Conservation (phyloP, 805 yeast genomes). For the Saccharomycopsis oosterbeekiorum region DNA sequence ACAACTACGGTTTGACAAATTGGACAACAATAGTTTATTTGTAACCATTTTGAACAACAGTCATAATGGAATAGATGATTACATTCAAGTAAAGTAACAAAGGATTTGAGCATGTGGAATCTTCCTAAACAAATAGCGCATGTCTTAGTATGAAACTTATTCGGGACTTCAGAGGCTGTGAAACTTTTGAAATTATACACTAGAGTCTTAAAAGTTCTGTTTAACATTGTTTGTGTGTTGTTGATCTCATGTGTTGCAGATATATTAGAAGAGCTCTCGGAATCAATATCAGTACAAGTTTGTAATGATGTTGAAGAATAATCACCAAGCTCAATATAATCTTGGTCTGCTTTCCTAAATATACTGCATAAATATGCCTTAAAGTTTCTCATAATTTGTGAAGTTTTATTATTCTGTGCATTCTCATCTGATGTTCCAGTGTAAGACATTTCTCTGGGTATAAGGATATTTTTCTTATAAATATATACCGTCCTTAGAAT, state of each 20-base stretch:
- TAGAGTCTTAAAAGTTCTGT: too few species aligned
- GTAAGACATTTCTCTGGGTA: neutral
- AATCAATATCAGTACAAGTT: neutral
- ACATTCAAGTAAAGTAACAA: constrained; percentile 46
- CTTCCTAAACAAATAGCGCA: constrained; percentile 54
- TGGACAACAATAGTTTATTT: constrained; percentile 47
- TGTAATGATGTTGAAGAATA: neutral
- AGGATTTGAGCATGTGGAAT: constrained; percentile 36
- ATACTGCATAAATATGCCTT: neutral
- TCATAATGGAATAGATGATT: constrained; percentile 50
- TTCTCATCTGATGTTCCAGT: neutral
- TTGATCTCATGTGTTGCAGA: neutral
- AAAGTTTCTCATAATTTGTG: neutral
- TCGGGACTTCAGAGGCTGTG: constrained; percentile 12
- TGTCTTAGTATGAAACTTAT: constrained; percentile 24
- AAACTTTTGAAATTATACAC: neutral
- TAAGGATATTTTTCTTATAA: neutral
- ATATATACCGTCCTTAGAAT: neutral
- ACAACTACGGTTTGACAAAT: constrained; percentile 40
- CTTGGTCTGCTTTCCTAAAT: neutral
- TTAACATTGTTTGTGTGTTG: neutral
- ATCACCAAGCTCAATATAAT: neutral
- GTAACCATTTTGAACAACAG: constrained; percentile 52
- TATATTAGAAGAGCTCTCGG: neutral
- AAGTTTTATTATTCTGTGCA: neutral